Evolutionary conservation across 345 rosid genomes (phyloP), one percentile per base, ranked within the genome.

Genomic region (Moringa oleifera): DNA sequence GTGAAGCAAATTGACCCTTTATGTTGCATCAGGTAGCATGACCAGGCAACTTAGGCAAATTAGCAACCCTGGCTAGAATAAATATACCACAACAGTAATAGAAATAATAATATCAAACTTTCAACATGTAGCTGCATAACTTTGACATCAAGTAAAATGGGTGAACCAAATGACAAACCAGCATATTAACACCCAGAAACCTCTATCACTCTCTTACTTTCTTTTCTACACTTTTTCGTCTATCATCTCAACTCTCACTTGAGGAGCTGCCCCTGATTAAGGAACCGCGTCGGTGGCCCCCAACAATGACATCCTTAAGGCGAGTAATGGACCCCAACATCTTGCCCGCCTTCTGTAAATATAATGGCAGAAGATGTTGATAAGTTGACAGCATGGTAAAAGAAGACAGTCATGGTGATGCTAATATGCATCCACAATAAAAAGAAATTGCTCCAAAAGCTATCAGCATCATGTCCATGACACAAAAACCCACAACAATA

Each of bases 271-370:
- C 81, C 63, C 81, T 79, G 63, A 86, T 77, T 66, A 83, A 64
- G 15, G 96, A 76, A 24, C 85, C 91, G 23, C 83, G 77, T 8
- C 81, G 76, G 55, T 84, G 88, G 55, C 97, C 91, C 33, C 96
- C 91, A 18, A 82, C 88, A 51, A 89, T 82, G 57, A 80, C 90
- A 55, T 87, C 90, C 78, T 85, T 91, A 31, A 95, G 78, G 45
- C 95, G 87, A 65, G 80, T 75, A 69, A 95, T 76, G 23, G 97
- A 88, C 45, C 88, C 87, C 65, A 85, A 55, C 79, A 89, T 63
- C 75, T 80, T 75, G 65, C 91, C 77, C 53, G 77, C 78, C 73
- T 75, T 88, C 96, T 88, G 90, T 52, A 52, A 51, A 52, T 57
- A 36, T 24, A 51, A 36, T 19, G 49, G 13, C 1, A 41, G 12